Conservation (phyloP, 2,329 filamentous ascomycete species). For the Ascocoryne sarcoides region DNA sequence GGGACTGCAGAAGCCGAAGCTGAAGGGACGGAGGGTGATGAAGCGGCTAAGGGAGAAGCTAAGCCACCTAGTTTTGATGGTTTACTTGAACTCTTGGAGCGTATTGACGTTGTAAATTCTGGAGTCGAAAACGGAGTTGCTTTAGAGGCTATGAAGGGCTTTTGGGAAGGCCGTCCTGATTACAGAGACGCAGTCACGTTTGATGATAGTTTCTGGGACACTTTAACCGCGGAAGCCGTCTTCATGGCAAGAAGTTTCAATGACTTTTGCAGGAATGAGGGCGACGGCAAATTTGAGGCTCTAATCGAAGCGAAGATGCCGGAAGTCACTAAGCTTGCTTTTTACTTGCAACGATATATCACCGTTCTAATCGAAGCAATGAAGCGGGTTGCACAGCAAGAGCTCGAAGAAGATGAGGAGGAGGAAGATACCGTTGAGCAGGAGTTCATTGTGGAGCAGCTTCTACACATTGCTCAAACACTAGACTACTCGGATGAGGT, state of each 20-base stretch:
- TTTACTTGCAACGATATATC: constrained; percentile 76
- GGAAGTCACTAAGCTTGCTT: constrained; percentile 85
- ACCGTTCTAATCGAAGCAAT: constrained; percentile 57
- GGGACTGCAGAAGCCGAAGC: constrained; percentile 52
- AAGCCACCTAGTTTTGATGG: constrained; percentile 68
- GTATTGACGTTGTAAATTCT: constrained; percentile 87
- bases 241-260: constrained; percentile 93
- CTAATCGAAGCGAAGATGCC: constrained; percentile 89
- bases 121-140: constrained; percentile 85
- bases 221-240: constrained; percentile 72
- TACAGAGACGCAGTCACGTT: constrained; percentile 67
- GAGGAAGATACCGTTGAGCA: constrained; percentile 82
- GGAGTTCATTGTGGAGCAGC: constrained; percentile 92
- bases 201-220: constrained; percentile 70
- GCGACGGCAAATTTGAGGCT: constrained; percentile 59
- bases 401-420: constrained; percentile 49
- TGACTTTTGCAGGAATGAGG: constrained; percentile 73
- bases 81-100: constrained; percentile 80
- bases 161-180: constrained; percentile 88
- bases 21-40: constrained; percentile 43
- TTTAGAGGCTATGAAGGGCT: constrained; percentile 87
- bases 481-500: constrained; percentile 98
- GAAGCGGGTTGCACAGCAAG: constrained; percentile 44
- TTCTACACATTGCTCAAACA: constrained; percentile 84
- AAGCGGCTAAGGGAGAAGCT: constrained; percentile 35